A percentile compares a stretch with the other conserved stretches of the same genome.
Evolutionary conservation across 805 yeast genomes (phyloP).

Genomic region (Wickerhamomyces silvicola): DNA sequence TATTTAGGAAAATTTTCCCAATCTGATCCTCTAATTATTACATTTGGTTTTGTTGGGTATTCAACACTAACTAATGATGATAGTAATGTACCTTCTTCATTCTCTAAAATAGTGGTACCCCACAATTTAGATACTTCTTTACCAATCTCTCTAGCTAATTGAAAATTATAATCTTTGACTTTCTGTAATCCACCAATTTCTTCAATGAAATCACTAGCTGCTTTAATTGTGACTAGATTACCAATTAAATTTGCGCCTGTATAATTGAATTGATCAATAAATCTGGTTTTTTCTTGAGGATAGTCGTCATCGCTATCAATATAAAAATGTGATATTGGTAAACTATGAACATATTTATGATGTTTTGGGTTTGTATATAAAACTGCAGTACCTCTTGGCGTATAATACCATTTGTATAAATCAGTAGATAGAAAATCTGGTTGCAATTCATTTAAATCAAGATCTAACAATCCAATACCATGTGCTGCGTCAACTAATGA

Average conservation of each 20-base stretch:
- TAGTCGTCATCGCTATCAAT: constrained; percentile 25
- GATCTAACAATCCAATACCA: constrained; percentile 46
- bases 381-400: constrained; percentile 53
- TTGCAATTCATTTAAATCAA: constrained; percentile 32
- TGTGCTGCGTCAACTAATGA: constrained; percentile 73
- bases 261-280: constrained; percentile 39
- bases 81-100: constrained; percentile 28
- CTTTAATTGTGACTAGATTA: constrained; percentile 32
- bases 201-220: constrained; percentile 48
- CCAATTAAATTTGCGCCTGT: constrained; percentile 46
- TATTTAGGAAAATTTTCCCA: constrained; percentile 13
- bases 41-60: constrained; percentile 27
- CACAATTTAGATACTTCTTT: constrained; percentile 31
- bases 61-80: constrained; percentile 40
- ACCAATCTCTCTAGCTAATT: constrained; percentile 40
- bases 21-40: constrained; percentile 11
- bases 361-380: constrained; percentile 49
- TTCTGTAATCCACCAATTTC: constrained; percentile 50
- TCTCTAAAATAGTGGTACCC: constrained; percentile 33
- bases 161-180: constrained; percentile 41
- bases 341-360: constrained; percentile 44
- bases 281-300: constrained; percentile 4
- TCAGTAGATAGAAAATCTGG: constrained; percentile 62
- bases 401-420: constrained; percentile 63
- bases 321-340: constrained; percentile 51